Percentiles rank a stretch among this genome's conserved stretches.
phyloP scores from a whole-genome alignment of 2,329 filamentous ascomycete genomes.

The Colletotrichum orchidophilum region DNA sequence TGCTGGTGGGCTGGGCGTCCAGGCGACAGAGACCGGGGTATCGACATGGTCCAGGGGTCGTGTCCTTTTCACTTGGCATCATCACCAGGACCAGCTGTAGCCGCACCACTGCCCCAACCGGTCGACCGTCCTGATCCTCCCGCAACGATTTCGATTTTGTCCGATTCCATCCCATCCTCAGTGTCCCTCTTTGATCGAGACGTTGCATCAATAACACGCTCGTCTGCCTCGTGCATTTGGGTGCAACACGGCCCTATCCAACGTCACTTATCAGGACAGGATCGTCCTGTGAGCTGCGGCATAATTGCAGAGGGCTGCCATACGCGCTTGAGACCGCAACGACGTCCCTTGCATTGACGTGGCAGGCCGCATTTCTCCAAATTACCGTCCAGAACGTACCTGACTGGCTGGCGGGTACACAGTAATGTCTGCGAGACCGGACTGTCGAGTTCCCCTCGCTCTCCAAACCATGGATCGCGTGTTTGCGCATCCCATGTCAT shows the following conservation, averaged over 20 bases:
- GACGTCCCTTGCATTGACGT: constrained; percentile 30
- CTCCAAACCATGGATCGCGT: constrained; percentile 3
- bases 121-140: constrained; percentile 2
- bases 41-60: constrained; percentile 19
- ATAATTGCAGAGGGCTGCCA: neutral
- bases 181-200: neutral
- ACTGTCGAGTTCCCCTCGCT: constrained; percentile 6
- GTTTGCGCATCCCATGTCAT: constrained; percentile 21
- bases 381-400: constrained; percentile 19
- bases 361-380: constrained; percentile 29
- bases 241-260: neutral
- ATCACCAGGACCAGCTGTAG: neutral
- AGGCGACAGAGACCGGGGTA: constrained; percentile 21
- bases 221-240: neutral
- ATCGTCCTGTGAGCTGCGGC: constrained; percentile 19
- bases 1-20: constrained; percentile 10
- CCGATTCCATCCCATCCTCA: constrained; percentile 11
- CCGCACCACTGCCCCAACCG: neutral
- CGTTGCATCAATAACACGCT: neutral
- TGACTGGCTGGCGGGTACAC: constrained; percentile 1
- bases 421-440: constrained; percentile 29
- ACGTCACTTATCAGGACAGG: neutral
- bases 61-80: constrained; percentile 22
- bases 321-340: constrained; percentile 14
- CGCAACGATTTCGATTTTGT: constrained; percentile 16